Evolutionary conservation across 331 rosid genomes (phyloP), one percentile per base, ranked within the genome.

Genomic region (Telfairia occidentalis): DNA sequence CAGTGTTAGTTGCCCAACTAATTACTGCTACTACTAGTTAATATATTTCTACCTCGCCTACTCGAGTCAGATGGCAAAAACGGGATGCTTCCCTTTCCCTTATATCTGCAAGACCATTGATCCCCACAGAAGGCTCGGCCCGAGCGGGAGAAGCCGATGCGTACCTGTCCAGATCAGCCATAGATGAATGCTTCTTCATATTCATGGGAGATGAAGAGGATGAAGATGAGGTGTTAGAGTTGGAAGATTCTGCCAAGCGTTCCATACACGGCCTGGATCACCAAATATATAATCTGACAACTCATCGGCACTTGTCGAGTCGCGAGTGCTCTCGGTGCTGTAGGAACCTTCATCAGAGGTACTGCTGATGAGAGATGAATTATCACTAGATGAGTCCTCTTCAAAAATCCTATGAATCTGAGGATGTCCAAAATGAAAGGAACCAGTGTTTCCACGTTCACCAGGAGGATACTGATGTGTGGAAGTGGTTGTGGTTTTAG

Each of bases 321-420:
- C 86, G 0, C 80, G 76, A 63, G 96, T 86, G 84, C 92, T 91
- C 43, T 88, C 96, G 0, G 96, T 91, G 65, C 99, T 87, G 79
- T 85, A 90, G 77, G 96, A 95, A 79, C 96, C 92, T 86, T 84
- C 97, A 29, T 95, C 96, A 1, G 97, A 95, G 77, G 83, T 83
- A 80, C 60, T 80, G 89, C 97, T 91, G 80, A 92, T 40, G 52
- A 91, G 94, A 69, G 98, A 93, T 50, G 97, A 86, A 80, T 83
- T 88, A 76, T 94, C 98, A 79, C 98, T 94, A 21, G 96, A 90
- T 6, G 96, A 88, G 85, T 92, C 97, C 66, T 91, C 92, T 81
- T 87, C 91, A 18, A 86, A 71, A 83, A 83, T 82, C 84, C 83
- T 81, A 76, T 54, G 88, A 78, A 87, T 43, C 49, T 71, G 89